Evolutionary conservation across 768 basidiomycete genomes (phyloP), one percentile per base, ranked within the genome.

Genomic region (Lactarius trivialis): DNA sequence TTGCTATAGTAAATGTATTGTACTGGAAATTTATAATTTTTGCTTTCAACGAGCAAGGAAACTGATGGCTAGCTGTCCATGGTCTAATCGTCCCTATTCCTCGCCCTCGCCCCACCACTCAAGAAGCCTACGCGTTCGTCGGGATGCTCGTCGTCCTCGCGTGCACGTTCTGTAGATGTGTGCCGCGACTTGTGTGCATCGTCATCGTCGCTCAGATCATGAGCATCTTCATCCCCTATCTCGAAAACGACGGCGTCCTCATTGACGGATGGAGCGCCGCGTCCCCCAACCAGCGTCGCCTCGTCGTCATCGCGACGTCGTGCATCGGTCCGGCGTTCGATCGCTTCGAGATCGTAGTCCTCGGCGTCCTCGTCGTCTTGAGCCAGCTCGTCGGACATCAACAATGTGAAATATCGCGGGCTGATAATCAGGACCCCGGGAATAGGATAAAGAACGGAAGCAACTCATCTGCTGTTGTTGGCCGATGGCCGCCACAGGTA

Each of bases 311-410:
- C 85, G 36, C 66, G 68, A 33, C 55, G 81, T 33, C 79, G 76
- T 15, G 74, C 73, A 34, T 76, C 72, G 2, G 78, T 78, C 36
- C 86, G 84, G 56, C 70, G 75, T 67, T 85, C 82, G 58, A 94
- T 77, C 15, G 88, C 78, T 68, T 93, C 93, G 30, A 92, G 78
- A 69, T 94, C 93, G 69, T 93, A 95, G 70, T 94, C 89, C 71
- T 97, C 91, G 0, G 92, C 95, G 67, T 95, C 94, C 68, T 89
- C 87, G 70, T 95, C 93, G 69, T 94, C 89, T 75, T 95, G 93
- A 28, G 97, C 93, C 56, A 98, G 75, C 76, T 99, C 97, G 66
- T 98, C 95, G 28, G 92, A 95, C 89, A 98, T 94, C 37, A 93
- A 86, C 64, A 99, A 84, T 72, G 88, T 90, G 21, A 67, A 70